phyloP scores from a whole-genome alignment of 306 rosid species.

The Amphicarpaea edgeworthii region DNA sequence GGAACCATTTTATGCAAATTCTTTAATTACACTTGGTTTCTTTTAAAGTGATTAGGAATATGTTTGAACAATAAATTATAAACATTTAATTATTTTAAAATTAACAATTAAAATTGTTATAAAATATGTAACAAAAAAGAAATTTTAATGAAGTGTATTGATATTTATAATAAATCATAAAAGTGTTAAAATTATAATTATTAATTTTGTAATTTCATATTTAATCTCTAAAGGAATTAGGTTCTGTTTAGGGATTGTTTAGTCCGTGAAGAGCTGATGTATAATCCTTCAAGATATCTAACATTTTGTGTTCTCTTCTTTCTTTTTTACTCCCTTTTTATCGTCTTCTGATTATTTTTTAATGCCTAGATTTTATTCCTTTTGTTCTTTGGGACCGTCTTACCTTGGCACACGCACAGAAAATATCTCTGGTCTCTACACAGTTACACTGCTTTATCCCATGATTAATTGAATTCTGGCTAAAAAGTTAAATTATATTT shows the following conservation, averaged over 20 bases:
- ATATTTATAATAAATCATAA: too few relatives aligned
- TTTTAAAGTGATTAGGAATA: too few relatives aligned
- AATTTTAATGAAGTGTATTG: too few relatives aligned
- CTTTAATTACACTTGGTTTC: not conserved
- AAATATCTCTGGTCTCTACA: slow-evolving; percentile 3
- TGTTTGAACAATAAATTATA: not conserved
- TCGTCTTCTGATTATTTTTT: slow-evolving; percentile 33
- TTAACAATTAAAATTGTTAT: not conserved
- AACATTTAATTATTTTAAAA: not conserved
- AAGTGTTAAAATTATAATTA: not conserved
- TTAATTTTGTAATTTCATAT: not conserved
- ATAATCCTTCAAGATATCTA: slow-evolving; percentile 38
- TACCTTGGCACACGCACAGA: not conserved
- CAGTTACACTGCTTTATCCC: not conserved
- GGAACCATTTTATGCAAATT: not conserved
- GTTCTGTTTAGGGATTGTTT: slow-evolving; percentile 22
- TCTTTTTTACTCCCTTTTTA: not conserved
- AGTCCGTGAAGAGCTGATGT: slow-evolving; percentile 55
- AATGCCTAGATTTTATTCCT: slow-evolving; percentile 49
- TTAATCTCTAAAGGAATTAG: not conserved
- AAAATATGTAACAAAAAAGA: too few relatives aligned
- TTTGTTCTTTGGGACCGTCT: slow-evolving; percentile 31
- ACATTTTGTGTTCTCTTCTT: slow-evolving; percentile 24
- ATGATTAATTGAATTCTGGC: slow-evolving; percentile 14
- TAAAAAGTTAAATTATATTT: not conserved